Evolutionary conservation across 2,329 filamentous ascomycete species (phyloP), one percentile per base, ranked within the genome.

Genomic region (Ascomycota sp.): DNA sequence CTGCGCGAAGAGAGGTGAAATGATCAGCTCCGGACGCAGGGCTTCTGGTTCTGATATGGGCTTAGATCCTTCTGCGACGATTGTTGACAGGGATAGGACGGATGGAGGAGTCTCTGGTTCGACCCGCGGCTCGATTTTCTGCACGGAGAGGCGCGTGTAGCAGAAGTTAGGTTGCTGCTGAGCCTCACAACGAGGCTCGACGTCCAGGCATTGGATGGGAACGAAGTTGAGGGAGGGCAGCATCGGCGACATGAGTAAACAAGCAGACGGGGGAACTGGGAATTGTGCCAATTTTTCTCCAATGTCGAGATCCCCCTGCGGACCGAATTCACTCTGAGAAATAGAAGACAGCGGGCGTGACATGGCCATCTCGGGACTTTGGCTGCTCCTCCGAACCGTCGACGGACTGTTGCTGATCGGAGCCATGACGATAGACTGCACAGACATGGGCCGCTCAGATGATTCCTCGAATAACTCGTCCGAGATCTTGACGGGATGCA

Each of bases 231-330:
- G 46, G 1, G 47, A 40, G 4, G 54, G 51, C 2, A 43, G 41
- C 8, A 46, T 39, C 1, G 47, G 42, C 13, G 48, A 31, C 24
- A 42, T 23, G n/a, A 29, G 42, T 1, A 46, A 41, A 4, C 51
- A 41, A n/a, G 56, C 55, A 0, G 52, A 51, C 1, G 65, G 65
- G 4, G 66, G 65, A 9, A 60, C 53, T 2, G 65, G 64, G 50
- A 69, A 69, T 37, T 59, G 56, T 11, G 59, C 56, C 29, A 71
- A 48, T 39, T 61, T 65, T 33, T 60, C 55, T 12, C 58, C 59
- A 43, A 69, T 55, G 17, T 61, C 57, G 10, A 45, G 43, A 25
- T 65, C 61, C 36, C 61, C 53, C 36, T 69, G 63, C 8, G 59
- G 57, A 32, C 59, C 59, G 20, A 57, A 55, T 40, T 69, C 64